Evolutionary conservation across 768 basidiomycete species (phyloP).

Genomic region (Mycena rosella): DNA sequence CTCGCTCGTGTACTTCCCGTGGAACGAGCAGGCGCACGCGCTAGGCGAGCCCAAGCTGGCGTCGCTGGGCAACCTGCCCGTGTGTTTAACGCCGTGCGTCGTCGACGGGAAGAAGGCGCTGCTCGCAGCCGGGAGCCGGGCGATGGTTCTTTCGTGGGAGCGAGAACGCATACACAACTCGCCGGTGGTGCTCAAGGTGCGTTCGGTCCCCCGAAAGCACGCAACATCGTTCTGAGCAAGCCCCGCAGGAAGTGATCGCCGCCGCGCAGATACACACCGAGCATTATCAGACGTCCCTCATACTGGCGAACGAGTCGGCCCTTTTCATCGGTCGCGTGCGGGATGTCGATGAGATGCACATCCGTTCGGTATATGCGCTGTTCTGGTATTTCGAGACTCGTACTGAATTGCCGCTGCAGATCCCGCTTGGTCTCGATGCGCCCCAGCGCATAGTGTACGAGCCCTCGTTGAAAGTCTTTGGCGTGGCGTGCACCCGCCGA

Average conservation of each 20-base stretch:
- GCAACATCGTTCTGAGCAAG: conserved; percentile 1
- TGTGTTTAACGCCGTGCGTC: conserved; percentile 67
- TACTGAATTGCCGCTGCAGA: conserved; percentile 52
- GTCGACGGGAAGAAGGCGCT: conserved; percentile 69
- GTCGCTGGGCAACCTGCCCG: conserved; percentile 76
- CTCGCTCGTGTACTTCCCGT: conserved; percentile 68
- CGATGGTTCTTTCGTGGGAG: conserved; percentile 78
- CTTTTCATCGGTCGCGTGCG: conserved; percentile 76
- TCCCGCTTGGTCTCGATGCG: conserved; percentile 78
- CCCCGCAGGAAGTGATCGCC: conserved; percentile 62
- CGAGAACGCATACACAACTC: conserved; percentile 75
- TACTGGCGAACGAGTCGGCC: conserved; percentile 66
- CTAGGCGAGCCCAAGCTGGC: conserved; percentile 65
- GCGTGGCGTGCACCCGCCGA: conserved; percentile 70
- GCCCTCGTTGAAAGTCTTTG: conserved; percentile 67
- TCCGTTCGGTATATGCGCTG: conserved; percentile 70
- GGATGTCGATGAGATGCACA: conserved; percentile 83
- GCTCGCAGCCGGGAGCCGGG: conserved; percentile 79
- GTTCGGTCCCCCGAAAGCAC: not conserved
- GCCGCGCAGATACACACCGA: conserved; percentile 63
- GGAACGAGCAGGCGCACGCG: conserved; percentile 56
- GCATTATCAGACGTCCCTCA: conserved; percentile 64
- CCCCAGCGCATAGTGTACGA: conserved; percentile 78
- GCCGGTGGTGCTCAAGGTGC: conserved; percentile 77
- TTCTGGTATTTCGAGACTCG: not conserved